A percentile compares a stretch with the other conserved stretches of the same genome.
Conservation (phyloP, 2,329 filamentous ascomycete species). For the Talaromyces sp. region DNA sequence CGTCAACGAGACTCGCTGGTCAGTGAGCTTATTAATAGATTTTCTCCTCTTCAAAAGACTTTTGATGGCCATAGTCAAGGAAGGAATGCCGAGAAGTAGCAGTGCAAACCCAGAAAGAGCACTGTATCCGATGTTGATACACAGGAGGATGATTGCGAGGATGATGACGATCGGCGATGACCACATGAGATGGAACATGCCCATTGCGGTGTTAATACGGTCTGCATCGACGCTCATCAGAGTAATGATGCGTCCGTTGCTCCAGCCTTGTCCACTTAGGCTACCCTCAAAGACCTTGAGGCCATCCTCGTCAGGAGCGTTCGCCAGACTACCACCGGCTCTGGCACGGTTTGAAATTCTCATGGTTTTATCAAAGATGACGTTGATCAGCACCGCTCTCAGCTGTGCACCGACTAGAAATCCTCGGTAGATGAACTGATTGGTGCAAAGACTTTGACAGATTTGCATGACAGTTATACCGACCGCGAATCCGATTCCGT, state of each 20-base stretch:
- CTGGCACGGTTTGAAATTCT: conserved; percentile 81
- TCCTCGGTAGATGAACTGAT: conserved; percentile 88
- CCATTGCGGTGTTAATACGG: conserved; percentile 81
- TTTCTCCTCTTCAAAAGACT: conserved; percentile 70
- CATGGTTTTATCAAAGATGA: conserved; percentile 92
- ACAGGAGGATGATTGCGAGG: conserved; percentile 72
- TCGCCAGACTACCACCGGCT: conserved; percentile 65
- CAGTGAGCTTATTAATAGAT: conserved; percentile 87
- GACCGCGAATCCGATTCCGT: conserved; percentile 76
- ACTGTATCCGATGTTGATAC: conserved; percentile 86
- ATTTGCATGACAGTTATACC: conserved; percentile 85
- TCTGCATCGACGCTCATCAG: conserved; percentile 95
- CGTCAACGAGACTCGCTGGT: conserved; percentile 83
- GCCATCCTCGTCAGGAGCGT: conserved; percentile 40
- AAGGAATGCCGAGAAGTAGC: conserved; percentile 71
- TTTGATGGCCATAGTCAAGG: conserved; percentile 73
- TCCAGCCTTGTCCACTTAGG: conserved; percentile 69
- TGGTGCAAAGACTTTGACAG: conserved; percentile 72
- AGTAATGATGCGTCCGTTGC: conserved; percentile 86
- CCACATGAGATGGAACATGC: conserved; percentile 90
- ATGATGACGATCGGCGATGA: conserved; percentile 69
- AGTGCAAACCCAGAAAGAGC: conserved; percentile 84
- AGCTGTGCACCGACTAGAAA: conserved; percentile 87
- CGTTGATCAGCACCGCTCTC: conserved; percentile 73
- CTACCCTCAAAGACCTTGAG: conserved; percentile 25